Evolutionary conservation across 306 rosid species (phyloP).

Genomic region (Cucurbita maxima): DNA sequence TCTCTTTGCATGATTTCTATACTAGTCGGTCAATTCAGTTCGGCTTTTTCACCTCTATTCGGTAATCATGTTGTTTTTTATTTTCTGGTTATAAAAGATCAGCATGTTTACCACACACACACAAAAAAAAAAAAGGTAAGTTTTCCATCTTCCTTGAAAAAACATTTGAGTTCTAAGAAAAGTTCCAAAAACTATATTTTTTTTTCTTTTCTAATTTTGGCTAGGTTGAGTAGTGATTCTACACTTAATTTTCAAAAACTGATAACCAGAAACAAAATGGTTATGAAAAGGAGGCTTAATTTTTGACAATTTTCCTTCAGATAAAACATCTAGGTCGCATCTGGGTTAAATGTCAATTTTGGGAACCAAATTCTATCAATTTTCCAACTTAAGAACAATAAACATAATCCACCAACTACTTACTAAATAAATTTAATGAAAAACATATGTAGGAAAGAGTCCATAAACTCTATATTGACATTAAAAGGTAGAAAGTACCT

Average conservation of each 20-base stretch:
- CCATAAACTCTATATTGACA: not conserved
- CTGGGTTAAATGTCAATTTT: no score
- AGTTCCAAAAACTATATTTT: not conserved
- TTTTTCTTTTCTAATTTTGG: not conserved
- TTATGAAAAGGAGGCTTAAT: no score
- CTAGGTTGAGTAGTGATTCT: not conserved
- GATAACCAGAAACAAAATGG: not conserved
- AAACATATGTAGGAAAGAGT: not conserved
- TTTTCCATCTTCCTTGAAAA: not conserved
- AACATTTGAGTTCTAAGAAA: not conserved
- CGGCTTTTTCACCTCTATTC: not conserved
- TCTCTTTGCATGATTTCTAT: not conserved
- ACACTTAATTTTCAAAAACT: not conserved
- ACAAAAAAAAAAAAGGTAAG: not conserved
- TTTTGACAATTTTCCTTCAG: no score
- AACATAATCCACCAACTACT: not conserved
- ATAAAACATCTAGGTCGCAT: no score
- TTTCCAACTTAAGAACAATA: not conserved
- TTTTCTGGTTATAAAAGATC: not conserved
- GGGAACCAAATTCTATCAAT: not conserved
- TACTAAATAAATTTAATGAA: not conserved
- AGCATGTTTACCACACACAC: not conserved
- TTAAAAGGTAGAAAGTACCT: conserved; percentile 39
- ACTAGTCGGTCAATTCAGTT: not conserved
- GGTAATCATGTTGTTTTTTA: not conserved